Evolutionary conservation across 2,329 filamentous ascomycete genomes (phyloP), one percentile per base, ranked within the genome.

Genomic region (Pestalotiopsis sp.): DNA sequence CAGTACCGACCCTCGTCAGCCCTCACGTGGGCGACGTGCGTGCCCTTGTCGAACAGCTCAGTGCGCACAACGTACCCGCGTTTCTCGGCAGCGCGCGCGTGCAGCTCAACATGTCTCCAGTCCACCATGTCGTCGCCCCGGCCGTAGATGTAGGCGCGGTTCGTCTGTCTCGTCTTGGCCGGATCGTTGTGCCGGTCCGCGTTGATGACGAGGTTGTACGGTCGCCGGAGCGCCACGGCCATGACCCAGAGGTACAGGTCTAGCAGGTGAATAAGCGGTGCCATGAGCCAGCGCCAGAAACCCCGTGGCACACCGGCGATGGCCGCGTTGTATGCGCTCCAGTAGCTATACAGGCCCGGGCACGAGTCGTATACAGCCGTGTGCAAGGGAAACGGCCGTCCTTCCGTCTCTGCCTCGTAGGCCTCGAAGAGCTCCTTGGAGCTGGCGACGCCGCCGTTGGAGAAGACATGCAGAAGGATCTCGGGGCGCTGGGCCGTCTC

Each of bases 91-190:
- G 82, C 77, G 2, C 69, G 73, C 0, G 83, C 85, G 71, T 89
- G 85, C 57, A 72, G 73, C 75, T 88, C 84, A 4, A 89, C 80
- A 69, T 87, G 82, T 7, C 70, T 72, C 75, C 78, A 83, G 2
- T 79, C 76, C 4, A 89, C 83, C 70, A 88, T 79, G 45, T 72
- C 69, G 73, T 90, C 87, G 1, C 76, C 80, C 45, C 80, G 78
- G 12, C 84, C 83, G 69, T 88, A 89, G 20, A 89, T 70, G 70
- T 89, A 90, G n/a, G 82, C 78, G 45, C 87, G 79, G 23, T 81
- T 77, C 4, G 78, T 78, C 75, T 87, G 85, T 39, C 73, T 74
- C 12, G 72, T 75, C 62, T 81, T 74, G 45, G 76, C 71, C 7
- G 69, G 67, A 62, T 80, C 75, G 65, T 84, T 84, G 67, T 84